A percentile compares a stretch with the other conserved stretches of the same genome.
These are phyloP conservation scores for Suillus clintonianus DNA, from an alignment of 768 basidiomycete genomes.

Conservation along the genomic window DNA sequence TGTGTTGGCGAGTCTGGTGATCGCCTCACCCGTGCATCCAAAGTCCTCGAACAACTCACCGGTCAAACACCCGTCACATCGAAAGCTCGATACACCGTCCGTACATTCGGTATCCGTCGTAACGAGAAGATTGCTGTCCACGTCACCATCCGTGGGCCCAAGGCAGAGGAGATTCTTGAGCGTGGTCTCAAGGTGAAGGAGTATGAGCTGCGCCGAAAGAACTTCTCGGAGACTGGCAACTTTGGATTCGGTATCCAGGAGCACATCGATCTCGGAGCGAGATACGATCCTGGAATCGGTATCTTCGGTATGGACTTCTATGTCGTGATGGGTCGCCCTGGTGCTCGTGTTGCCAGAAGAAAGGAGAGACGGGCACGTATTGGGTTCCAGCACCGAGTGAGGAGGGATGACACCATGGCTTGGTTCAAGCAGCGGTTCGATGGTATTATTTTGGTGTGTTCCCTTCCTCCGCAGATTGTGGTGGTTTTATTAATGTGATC, in stretches of 20 bases:
- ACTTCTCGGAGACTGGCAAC: slow-evolving; percentile 99
- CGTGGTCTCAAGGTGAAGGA: slow-evolving; percentile 99
- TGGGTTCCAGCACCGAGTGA: slow-evolving; percentile 87
- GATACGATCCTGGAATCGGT: slow-evolving; percentile 98
- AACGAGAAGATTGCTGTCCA: slow-evolving; percentile 99
- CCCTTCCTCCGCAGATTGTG: not conserved
- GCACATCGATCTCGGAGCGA: slow-evolving; percentile 98
- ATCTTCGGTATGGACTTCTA: slow-evolving; percentile 99
- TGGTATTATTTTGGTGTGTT: slow-evolving; percentile 88
- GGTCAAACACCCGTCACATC: slow-evolving; percentile 99
- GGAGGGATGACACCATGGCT: slow-evolving; percentile 93
- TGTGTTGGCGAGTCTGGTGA: slow-evolving; percentile 99
- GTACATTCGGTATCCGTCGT: slow-evolving; percentile 98
- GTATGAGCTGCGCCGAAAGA: slow-evolving; percentile 95
- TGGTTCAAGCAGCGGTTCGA: slow-evolving; percentile 99
- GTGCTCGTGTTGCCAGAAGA: slow-evolving; percentile 86
- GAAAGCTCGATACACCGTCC: slow-evolving; percentile 99
- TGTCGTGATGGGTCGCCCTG: slow-evolving; percentile 96
- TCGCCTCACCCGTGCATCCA: slow-evolving; percentile 97
- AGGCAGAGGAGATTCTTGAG: slow-evolving; percentile 99
- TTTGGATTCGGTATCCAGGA: slow-evolving; percentile 99
- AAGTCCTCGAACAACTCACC: slow-evolving; percentile 98
- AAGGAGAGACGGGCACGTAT: slow-evolving; percentile 86
- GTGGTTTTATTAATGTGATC: not conserved
- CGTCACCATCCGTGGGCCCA: slow-evolving; percentile 98